Evolutionary conservation across 345 rosid species (phyloP).

Genomic region (Euphorbia peplus): DNA sequence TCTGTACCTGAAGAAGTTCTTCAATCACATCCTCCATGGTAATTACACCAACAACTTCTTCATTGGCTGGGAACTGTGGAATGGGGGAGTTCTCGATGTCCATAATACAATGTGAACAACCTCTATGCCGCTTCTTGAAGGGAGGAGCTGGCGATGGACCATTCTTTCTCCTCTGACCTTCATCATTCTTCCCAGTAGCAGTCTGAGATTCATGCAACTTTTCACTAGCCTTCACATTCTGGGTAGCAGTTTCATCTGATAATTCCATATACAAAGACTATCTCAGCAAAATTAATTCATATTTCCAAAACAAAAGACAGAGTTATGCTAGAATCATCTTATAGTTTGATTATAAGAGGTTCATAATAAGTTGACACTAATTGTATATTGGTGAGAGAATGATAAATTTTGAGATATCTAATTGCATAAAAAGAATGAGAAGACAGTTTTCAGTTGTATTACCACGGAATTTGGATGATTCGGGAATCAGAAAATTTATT

Average conservation of each 20-base stretch:
- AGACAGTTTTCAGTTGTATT: neutral
- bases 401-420: neutral
- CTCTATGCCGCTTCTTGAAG: conserved; percentile 83
- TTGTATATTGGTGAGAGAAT: conserved; percentile 2
- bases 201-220: conserved; percentile 36
- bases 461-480: neutral
- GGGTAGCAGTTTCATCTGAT: conserved; percentile 31
- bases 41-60: conserved; percentile 86
- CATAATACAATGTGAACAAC: conserved; percentile 85
- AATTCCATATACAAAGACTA: conserved; percentile 3
- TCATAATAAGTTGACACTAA: conserved; percentile 4
- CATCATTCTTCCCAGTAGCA: conserved; percentile 34
- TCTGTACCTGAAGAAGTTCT: conserved; percentile 91
- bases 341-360: conserved; percentile 7
- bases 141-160: conserved; percentile 51
- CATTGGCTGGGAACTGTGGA: conserved; percentile 62
- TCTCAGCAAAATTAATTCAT: conserved; percentile 8
- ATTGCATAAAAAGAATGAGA: neutral
- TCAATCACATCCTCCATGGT: conserved; percentile 96
- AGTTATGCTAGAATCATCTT: conserved; percentile 5
- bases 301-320: conserved; percentile 7
- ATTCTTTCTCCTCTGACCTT: conserved; percentile 43
- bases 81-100: conserved; percentile 68
- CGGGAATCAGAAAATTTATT: neutral
- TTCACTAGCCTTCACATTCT: conserved; percentile 29